Evolutionary conservation across 2,329 filamentous ascomycete species (phyloP), one percentile per base, ranked within the genome.

Genomic region (Cercospora zeae-maydis): DNA sequence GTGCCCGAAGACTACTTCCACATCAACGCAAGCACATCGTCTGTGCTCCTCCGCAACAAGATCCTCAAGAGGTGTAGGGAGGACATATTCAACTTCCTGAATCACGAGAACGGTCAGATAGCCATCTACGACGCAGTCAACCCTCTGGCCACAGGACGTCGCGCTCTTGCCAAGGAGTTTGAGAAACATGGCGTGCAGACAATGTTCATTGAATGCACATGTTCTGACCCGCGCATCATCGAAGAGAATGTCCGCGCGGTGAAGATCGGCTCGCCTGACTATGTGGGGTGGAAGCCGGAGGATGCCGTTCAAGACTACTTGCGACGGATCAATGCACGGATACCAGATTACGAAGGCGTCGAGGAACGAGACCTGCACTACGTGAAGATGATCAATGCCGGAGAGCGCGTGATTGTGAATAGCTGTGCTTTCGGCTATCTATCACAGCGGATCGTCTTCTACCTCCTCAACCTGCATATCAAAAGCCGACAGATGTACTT

Each of bases 361-460:
- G 85, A 93, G 71, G 95, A 99, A 76, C 83, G 84, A 31, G 93
- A 98, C 69, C 83, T 99, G 66, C 96, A 98, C 75, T 99, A 93
- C 79, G 93, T 99, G 79, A 97, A 96, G 81, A 97, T 99, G 93
- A 96, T 98, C 75, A 99, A 99, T 70, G 95, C 95, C 7, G 95
- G 95, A 49, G 87, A 93, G 73, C 88, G 92, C 69, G 89, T 99
- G 73, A 89, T 93, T 71, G 93, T 98, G 78, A 99, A 99, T 80
- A 97, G 98, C 69, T 91, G 95, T 75, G 93, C 89, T 73, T 98
- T 99, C 76, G 93, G 93, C 71, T 99, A 99, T 74, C 84, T 99
- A 33, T 96, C 93, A 0, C 93, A 99, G 75, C 88, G 95, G 64
- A 99, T 99, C 69, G 93, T 99, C 60, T 99, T 99, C 78, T 99